Evolutionary conservation across 2,329 filamentous ascomycete genomes (phyloP).

Genomic region (Decorospora gaudefroyi): DNA sequence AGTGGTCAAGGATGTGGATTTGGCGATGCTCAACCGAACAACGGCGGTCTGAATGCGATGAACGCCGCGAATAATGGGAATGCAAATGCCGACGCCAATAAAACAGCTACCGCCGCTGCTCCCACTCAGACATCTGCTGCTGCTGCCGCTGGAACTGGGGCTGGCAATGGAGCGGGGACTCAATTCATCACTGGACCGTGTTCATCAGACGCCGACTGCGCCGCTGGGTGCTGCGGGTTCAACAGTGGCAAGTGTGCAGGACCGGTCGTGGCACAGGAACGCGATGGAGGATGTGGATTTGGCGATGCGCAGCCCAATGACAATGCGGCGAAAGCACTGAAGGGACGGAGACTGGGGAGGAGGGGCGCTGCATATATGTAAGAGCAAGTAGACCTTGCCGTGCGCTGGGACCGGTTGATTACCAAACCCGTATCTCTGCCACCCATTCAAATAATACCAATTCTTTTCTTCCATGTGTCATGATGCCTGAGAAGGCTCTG

Average conservation of each 20-base stretch:
- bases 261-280: slow-evolving; percentile 40
- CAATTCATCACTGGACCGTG: slow-evolving; percentile 51
- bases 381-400: too few relatives aligned
- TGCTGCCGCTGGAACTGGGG: background rate
- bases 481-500: too few relatives aligned
- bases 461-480: too few relatives aligned
- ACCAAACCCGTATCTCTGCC: too few relatives aligned
- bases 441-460: too few relatives aligned
- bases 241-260: slow-evolving; percentile 41
- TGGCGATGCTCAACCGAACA: slow-evolving; percentile 43
- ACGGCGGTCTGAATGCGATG: slow-evolving; percentile 38
- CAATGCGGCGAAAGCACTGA: slow-evolving; percentile 37
- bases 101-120: background rate
- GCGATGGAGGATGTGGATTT: slow-evolving; percentile 47
- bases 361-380: slow-evolving; percentile 31
- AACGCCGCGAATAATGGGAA: slow-evolving; percentile 18
- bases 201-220: slow-evolving; percentile 47
- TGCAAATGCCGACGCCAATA: slow-evolving; percentile 6
- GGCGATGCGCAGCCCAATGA: slow-evolving; percentile 44
- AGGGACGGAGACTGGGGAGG: slow-evolving; percentile 25
- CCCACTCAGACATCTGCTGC: background rate
- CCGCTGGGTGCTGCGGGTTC: slow-evolving; percentile 46
- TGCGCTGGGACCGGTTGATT: too few relatives aligned
- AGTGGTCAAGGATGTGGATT: slow-evolving; percentile 46
- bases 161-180: slow-evolving; percentile 23